A percentile compares a stretch with the other conserved stretches of the same genome.
Conservation (phyloP, 164 flowering plant genomes). For the Paratinospora sagittata region DNA sequence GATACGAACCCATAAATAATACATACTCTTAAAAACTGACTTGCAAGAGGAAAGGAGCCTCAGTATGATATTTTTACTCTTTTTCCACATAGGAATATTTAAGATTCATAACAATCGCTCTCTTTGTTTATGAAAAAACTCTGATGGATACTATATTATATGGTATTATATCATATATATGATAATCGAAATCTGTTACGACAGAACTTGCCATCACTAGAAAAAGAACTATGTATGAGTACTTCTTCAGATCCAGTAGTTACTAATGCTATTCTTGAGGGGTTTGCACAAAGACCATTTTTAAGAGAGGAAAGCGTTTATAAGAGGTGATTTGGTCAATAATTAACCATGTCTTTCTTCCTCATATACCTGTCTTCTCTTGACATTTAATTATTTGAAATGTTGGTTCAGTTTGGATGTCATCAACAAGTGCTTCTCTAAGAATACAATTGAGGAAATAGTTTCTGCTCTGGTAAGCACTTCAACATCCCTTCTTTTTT, state of each 20-base stretch:
- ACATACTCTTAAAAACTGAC: too few relatives aligned
- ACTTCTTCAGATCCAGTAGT: neutral
- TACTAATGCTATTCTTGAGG: neutral
- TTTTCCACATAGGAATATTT: too few relatives aligned
- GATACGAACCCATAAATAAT: too few relatives aligned
- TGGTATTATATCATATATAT: neutral
- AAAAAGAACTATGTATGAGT: neutral
- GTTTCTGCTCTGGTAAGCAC: conserved; percentile 41
- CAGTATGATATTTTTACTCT: too few relatives aligned
- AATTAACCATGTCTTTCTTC: too few relatives aligned
- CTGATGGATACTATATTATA: neutral
- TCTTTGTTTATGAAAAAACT: too few relatives aligned
- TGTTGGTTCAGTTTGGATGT: conserved; percentile 42
- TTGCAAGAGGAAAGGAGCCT: too few relatives aligned
- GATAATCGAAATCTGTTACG: too few relatives aligned
- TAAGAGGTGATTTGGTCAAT: neutral
- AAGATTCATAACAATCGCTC: too few relatives aligned
- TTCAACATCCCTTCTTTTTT: too few relatives aligned
- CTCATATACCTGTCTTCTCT: neutral
- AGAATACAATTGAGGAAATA: conserved; percentile 30
- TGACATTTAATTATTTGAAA: neutral
- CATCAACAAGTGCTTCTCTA: conserved; percentile 39
- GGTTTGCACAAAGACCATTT: neutral
- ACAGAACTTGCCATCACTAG: neutral
- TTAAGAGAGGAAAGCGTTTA: neutral